Evolutionary conservation across 148 eudicot genomes (phyloP).

Genomic region (Cornus florida): DNA sequence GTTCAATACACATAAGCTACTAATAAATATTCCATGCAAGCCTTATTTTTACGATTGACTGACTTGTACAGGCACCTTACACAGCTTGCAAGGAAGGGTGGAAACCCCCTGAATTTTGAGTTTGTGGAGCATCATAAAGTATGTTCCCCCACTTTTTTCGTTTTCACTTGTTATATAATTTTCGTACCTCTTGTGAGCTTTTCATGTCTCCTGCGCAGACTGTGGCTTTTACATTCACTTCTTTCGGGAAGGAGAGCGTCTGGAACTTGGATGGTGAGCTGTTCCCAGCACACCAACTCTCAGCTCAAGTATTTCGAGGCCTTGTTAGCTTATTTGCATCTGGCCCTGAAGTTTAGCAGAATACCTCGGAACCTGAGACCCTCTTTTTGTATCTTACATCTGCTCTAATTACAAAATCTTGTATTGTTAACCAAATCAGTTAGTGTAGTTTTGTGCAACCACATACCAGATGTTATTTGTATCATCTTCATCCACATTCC

Average conservation of each 20-base stretch:
- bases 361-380: neutral
- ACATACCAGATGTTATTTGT: neutral
- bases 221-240: slow-evolving; percentile 78
- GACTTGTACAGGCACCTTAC: slow-evolving; percentile 68
- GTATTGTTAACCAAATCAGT: neutral
- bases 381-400: neutral
- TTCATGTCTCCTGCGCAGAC: slow-evolving; percentile 43
- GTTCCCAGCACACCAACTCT: slow-evolving; percentile 78
- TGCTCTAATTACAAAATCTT: neutral
- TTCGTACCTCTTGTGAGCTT: neutral
- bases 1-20: neutral
- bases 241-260: slow-evolving; percentile 69
- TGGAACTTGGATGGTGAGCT: slow-evolving; percentile 98
- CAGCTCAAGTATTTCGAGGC: slow-evolving; percentile 94
- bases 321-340: slow-evolving; percentile 86
- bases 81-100: slow-evolving; percentile 80
- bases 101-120: slow-evolving; percentile 75
- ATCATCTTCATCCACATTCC: neutral
- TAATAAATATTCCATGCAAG: too few species aligned
- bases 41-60: neutral
- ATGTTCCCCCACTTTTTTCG: neutral
- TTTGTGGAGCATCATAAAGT: slow-evolving; percentile 97
- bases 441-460: neutral
- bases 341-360: slow-evolving; percentile 70
- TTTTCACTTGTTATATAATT: neutral